Evolutionary conservation across 2,329 filamentous ascomycete genomes (phyloP).

Genomic region (Lecanicillium sp.): DNA sequence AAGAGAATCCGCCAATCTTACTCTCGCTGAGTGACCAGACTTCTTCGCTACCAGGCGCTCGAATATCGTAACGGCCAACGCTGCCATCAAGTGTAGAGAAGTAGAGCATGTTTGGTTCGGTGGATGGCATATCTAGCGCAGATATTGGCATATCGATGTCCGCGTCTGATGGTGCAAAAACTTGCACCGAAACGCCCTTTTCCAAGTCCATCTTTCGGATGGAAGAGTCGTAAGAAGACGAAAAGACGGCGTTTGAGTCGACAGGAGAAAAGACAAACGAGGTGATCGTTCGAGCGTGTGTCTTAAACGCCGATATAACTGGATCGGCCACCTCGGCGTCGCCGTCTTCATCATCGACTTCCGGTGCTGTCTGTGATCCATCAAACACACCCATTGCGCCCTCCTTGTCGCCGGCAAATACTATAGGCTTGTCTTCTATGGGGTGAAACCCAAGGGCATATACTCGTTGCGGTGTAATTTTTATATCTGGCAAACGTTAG

Average conservation of each 20-base stretch:
- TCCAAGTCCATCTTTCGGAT: constrained; percentile 80
- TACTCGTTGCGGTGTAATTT: constrained; percentile 79
- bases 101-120: constrained; percentile 66
- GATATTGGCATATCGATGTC: constrained; percentile 73
- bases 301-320: constrained; percentile 81
- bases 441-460: constrained; percentile 89
- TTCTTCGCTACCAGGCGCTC: constrained; percentile 50
- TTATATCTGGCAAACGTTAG: constrained; percentile 56
- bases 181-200: constrained; percentile 70
- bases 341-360: constrained; percentile 59
- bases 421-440: constrained; percentile 71
- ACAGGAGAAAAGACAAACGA: constrained; percentile 70
- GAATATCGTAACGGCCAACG: constrained; percentile 74
- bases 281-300: constrained; percentile 81
- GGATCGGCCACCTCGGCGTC: constrained; percentile 62
- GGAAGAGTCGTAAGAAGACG: constrained; percentile 86
- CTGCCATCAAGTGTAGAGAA: constrained; percentile 81
- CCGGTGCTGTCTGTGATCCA: constrained; percentile 61
- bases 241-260: constrained; percentile 69
- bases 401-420: constrained; percentile 92
- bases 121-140: constrained; percentile 68
- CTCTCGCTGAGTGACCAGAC: constrained; percentile 76
- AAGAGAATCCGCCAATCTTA: constrained; percentile 90
- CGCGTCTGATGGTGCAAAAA: constrained; percentile 67
- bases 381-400: constrained; percentile 89